Conservation (phyloP, 1,139 yeast species). For the Eremothecium cymbalariae region DNA sequence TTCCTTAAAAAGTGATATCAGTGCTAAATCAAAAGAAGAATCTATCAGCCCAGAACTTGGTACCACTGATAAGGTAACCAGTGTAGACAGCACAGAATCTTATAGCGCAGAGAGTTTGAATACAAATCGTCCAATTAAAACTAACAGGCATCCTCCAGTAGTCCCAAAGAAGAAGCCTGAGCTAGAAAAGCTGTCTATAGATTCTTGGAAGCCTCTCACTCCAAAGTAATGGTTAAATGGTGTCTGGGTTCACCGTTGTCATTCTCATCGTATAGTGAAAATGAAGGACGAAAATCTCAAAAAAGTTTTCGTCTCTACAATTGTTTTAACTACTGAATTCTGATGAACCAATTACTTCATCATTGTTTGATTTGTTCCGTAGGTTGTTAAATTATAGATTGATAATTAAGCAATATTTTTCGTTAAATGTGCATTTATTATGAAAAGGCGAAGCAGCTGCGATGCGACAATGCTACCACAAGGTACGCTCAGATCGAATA, state of each 20-base stretch:
- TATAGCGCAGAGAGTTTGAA: conserved; percentile 7
- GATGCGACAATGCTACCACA: too few relatives aligned
- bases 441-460: too few relatives aligned
- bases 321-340: too few relatives aligned
- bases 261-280: too few relatives aligned
- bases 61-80: conserved; percentile 7
- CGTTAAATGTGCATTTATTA: too few relatives aligned
- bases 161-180: conserved; percentile 23
- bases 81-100: conserved; percentile 7
- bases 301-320: too few relatives aligned
- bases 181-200: conserved; percentile 32
- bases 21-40: not conserved
- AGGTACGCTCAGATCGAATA: not conserved
- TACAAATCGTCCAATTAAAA: not conserved
- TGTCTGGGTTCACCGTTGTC: not conserved
- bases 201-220: conserved; percentile 51
- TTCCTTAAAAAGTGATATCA: conserved; percentile 9
- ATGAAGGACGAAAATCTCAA: too few relatives aligned
- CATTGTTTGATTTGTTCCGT: too few relatives aligned
- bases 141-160: conserved; percentile 15
- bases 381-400: too few relatives aligned
- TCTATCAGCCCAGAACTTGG: conserved; percentile 1
- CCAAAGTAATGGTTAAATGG: conserved; percentile 35
- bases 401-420: too few relatives aligned
- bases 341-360: too few relatives aligned